phyloP scores from a whole-genome alignment of 2,329 filamentous ascomycete species.

The Chaetomium globosum region DNA sequence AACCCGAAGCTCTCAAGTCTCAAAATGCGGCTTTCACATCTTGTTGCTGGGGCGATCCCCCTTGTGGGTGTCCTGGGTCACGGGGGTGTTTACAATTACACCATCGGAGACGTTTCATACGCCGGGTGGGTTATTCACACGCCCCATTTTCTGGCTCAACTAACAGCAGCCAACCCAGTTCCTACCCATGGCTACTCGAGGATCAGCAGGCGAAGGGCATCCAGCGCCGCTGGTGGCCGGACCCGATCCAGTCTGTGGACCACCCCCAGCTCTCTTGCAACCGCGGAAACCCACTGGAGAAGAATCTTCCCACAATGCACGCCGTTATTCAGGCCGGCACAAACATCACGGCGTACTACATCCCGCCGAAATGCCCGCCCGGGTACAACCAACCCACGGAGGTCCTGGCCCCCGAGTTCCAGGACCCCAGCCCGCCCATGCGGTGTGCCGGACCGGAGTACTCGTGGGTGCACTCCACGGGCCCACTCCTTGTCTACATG shows the following conservation, averaged over 20 bases:
- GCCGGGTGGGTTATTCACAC: not conserved
- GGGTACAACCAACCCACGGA: constrained; percentile 7
- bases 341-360: constrained; percentile 15
- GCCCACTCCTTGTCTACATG: constrained; percentile 44
- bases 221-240: constrained; percentile 20
- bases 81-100: constrained; percentile 23
- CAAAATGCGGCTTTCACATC: not conserved
- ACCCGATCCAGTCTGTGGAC: constrained; percentile 15
- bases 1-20: not conserved
- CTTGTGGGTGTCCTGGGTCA: not conserved
- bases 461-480: constrained; percentile 24
- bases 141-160: not conserved
- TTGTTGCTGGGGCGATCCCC: not conserved
- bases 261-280: constrained; percentile 23
- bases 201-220: constrained; percentile 9
- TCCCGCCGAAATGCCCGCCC: constrained; percentile 13
- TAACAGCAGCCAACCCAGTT: not conserved
- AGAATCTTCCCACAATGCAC: not conserved
- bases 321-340: constrained; percentile 10
- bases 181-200: constrained; percentile 2
- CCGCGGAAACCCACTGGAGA: constrained; percentile 16
- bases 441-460: constrained; percentile 10
- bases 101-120: constrained; percentile 17
- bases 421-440: not conserved
- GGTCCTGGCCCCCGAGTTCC: not conserved